Evolutionary conservation across 1,284 basidiomycete genomes (phyloP).

Genomic region (Cronartium quercuum): DNA sequence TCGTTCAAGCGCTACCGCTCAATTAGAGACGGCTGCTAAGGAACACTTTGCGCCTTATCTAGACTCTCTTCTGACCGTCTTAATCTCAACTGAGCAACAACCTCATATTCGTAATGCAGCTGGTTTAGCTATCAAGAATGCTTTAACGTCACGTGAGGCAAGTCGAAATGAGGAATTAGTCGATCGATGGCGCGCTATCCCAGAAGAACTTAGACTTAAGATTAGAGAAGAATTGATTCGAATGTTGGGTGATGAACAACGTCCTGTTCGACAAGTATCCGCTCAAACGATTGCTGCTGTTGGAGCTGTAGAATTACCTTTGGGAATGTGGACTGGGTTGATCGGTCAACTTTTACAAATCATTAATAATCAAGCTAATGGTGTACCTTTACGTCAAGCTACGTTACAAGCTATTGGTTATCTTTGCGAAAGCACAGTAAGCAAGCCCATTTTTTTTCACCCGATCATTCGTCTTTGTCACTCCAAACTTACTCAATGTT

Average conservation of each 20-base stretch:
- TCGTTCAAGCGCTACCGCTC: slow-evolving; percentile 26
- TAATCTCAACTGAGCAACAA: slow-evolving; percentile 66
- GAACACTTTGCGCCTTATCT: slow-evolving; percentile 62
- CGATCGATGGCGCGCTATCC: slow-evolving; percentile 72
- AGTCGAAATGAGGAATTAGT: slow-evolving; percentile 69
- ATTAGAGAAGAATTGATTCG: slow-evolving; percentile 82
- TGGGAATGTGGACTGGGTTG: slow-evolving; percentile 79
- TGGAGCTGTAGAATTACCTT: slow-evolving; percentile 84
- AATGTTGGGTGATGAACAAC: slow-evolving; percentile 68
- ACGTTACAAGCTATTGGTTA: slow-evolving; percentile 93
- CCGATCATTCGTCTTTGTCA: slow-evolving; percentile 19
- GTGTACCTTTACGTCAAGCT: slow-evolving; percentile 69
- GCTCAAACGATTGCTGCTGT: slow-evolving; percentile 92
- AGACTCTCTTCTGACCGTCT: slow-evolving; percentile 72
- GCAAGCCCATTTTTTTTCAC: slow-evolving; percentile 49
- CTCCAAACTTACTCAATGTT: no score
- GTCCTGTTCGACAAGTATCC: slow-evolving; percentile 74
- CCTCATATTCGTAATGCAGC: slow-evolving; percentile 84
- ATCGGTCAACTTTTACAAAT: slow-evolving; percentile 82
- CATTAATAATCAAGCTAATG: slow-evolving; percentile 60
- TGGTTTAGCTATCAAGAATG: slow-evolving; percentile 94
- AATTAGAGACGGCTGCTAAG: slow-evolving; percentile 31
- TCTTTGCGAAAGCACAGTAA: slow-evolving; percentile 89
- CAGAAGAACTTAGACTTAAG: slow-evolving; percentile 63
- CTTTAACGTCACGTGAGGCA: slow-evolving; percentile 74